These are phyloP conservation scores for Eimeria falciformis DNA, from an alignment of 169 alveolate genomes.

Conservation along the genomic window DNA sequence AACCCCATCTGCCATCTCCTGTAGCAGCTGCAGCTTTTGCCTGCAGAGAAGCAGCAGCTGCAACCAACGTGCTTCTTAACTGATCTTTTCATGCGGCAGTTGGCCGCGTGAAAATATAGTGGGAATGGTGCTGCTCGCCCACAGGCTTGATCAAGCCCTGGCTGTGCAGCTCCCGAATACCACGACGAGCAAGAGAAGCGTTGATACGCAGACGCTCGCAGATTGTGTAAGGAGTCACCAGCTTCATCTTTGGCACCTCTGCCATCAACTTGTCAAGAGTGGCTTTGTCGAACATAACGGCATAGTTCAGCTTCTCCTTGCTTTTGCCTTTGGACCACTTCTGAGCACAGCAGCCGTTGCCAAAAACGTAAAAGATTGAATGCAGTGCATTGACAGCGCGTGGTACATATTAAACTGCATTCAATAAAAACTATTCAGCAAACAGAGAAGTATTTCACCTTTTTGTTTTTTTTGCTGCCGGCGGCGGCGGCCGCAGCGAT, in stretches of 20 bases:
- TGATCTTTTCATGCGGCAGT: constrained; percentile 13
- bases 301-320: constrained; percentile 96
- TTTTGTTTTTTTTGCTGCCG: constrained; percentile 82
- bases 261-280: constrained; percentile 91
- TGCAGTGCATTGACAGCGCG: neutral
- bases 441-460: constrained; percentile 55
- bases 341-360: constrained; percentile 34
- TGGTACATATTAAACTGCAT: neutral
- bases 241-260: constrained; percentile 94
- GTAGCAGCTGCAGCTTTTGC: too few relatives aligned
- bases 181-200: constrained; percentile 80
- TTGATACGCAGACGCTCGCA: constrained; percentile 92
- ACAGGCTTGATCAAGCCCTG: constrained; percentile 74
- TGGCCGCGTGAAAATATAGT: constrained; percentile 77
- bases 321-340: constrained; percentile 81
- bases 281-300: constrained; percentile 96
- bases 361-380: neutral
- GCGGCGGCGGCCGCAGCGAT: constrained; percentile 86
- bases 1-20: too few relatives aligned
- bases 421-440: neutral
- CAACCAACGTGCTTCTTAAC: too few relatives aligned
- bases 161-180: constrained; percentile 75
- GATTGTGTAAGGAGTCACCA: constrained; percentile 94
- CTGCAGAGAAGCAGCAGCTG: too few relatives aligned
- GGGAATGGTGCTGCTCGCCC: constrained; percentile 81